phyloP scores from a whole-genome alignment of 306 rosid genomes.

The Sicyos edulis region DNA sequence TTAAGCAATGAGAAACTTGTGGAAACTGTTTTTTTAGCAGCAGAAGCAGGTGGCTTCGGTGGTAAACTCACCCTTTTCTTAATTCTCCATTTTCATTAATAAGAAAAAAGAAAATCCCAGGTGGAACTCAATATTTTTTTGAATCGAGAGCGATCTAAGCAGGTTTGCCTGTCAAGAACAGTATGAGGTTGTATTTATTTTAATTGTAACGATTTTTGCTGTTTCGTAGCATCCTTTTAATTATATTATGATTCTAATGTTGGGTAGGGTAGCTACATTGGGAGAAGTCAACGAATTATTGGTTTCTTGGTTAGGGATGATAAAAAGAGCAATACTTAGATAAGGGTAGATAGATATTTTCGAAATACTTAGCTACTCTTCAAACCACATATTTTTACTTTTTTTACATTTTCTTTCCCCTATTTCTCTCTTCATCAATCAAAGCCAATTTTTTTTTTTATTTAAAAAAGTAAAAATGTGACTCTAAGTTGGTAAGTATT shows the following conservation, averaged over 20 bases:
- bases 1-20: constrained; percentile 37
- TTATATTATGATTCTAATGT: neutral
- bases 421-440: too few relatives aligned
- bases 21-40: constrained; percentile 38
- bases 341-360: too few relatives aligned
- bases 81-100: constrained; percentile 12
- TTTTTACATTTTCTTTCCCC: too few relatives aligned
- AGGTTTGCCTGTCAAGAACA: constrained; percentile 12
- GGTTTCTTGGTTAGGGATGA: too few relatives aligned
- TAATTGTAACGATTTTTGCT: neutral
- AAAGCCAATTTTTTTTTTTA: too few relatives aligned
- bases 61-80: neutral
- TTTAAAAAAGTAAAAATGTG: too few relatives aligned
- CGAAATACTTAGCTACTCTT: too few relatives aligned
- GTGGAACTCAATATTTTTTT: constrained; percentile 16
- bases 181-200: constrained; percentile 15
- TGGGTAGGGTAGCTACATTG: too few relatives aligned
- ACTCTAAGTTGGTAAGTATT: too few relatives aligned
- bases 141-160: constrained; percentile 5
- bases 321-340: too few relatives aligned
- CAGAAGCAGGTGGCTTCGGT: constrained; percentile 24
- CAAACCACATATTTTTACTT: too few relatives aligned
- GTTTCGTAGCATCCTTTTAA: neutral
- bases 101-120: constrained; percentile 14
- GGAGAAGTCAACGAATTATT: too few relatives aligned